A percentile compares a stretch with the other conserved stretches of the same genome.
These are phyloP conservation scores for Gentiana straminea DNA, from an alignment of 257 asterid species.

Conservation along the genomic window DNA sequence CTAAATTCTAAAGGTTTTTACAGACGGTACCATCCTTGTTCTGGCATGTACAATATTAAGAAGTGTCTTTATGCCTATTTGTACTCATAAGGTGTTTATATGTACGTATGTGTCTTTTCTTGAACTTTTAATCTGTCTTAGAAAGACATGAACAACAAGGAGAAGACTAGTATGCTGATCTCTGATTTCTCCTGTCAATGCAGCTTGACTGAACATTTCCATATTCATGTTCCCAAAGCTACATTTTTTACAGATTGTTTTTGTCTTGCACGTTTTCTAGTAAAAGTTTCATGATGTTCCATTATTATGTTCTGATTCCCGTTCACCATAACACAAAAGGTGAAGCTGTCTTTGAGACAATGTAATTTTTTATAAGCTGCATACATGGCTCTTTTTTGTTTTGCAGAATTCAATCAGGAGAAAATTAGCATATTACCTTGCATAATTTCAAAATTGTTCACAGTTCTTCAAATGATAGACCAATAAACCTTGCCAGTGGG, in stretches of 20 bases:
- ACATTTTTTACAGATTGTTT: background rate
- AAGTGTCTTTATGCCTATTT: background rate
- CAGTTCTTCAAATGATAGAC: conserved; percentile 18
- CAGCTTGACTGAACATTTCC: background rate
- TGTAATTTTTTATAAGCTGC: conserved; percentile 15
- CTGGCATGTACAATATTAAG: background rate
- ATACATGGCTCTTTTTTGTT: conserved; percentile 2
- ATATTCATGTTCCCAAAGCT: background rate
- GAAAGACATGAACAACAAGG: too few species aligned
- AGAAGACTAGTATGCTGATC: too few species aligned
- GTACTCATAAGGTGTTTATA: too few species aligned
- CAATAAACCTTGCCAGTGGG: conserved; percentile 10
- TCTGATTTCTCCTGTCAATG: background rate
- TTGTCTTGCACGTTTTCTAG: background rate
- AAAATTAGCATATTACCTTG: background rate
- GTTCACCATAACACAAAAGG: conserved; percentile 16
- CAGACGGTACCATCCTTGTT: too few species aligned
- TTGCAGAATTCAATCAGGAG: background rate
- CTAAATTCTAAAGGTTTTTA: background rate
- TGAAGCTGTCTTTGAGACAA: conserved; percentile 7
- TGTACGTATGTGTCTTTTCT: too few species aligned
- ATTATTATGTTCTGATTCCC: conserved; percentile 9
- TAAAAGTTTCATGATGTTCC: conserved; percentile 6
- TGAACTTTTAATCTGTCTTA: too few species aligned
- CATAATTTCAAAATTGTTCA: conserved; percentile 4